Conservation (phyloP, 1,284 basidiomycete genomes). For the Leccinum pseudoinsigne region DNA sequence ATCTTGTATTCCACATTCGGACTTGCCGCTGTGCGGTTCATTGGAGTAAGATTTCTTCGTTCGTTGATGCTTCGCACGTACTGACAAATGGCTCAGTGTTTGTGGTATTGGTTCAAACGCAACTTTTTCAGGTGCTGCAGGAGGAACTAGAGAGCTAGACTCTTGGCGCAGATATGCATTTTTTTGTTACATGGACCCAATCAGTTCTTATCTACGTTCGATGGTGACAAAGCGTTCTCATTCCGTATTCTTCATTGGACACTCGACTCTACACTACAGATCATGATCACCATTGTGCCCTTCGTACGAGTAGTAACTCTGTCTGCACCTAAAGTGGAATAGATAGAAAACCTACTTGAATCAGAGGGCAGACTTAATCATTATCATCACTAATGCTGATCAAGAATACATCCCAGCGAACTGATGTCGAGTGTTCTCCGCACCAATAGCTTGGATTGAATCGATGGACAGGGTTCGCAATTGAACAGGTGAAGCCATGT, state of each 20-base stretch:
- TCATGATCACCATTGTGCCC: slow-evolving; percentile 15
- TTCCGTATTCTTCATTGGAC: slow-evolving; percentile 22
- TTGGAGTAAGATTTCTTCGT: slow-evolving; percentile 60
- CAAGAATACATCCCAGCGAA: slow-evolving; percentile 57
- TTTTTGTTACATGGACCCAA: slow-evolving; percentile 29
- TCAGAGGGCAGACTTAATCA: slow-evolving; percentile 14
- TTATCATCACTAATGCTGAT: slow-evolving; percentile 8
- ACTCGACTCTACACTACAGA: slow-evolving; percentile 26
- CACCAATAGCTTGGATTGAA: slow-evolving; percentile 10
- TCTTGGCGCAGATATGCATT: slow-evolving; percentile 12
- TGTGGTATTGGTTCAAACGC: slow-evolving; percentile 81
- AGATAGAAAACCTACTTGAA: slow-evolving; percentile 26
- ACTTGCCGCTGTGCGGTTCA: slow-evolving; percentile 79
- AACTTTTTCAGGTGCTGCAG: slow-evolving; percentile 84
- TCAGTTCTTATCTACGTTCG: slow-evolving; percentile 35
- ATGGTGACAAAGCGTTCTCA: slow-evolving; percentile 26
- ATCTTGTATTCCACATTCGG: slow-evolving; percentile 91
- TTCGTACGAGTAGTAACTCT: slow-evolving; percentile 20
- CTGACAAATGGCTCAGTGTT: slow-evolving; percentile 50
- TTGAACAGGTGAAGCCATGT: slow-evolving; percentile 13
- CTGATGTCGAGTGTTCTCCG: slow-evolving; percentile 31
- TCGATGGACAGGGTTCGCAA: slow-evolving; percentile 24
- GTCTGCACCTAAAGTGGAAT: slow-evolving; percentile 26
- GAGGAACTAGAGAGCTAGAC: slow-evolving; percentile 47
- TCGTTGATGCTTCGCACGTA: background rate